phyloP scores from a whole-genome alignment of 2,329 filamentous ascomycete species.

The Thelonectria blattea region DNA sequence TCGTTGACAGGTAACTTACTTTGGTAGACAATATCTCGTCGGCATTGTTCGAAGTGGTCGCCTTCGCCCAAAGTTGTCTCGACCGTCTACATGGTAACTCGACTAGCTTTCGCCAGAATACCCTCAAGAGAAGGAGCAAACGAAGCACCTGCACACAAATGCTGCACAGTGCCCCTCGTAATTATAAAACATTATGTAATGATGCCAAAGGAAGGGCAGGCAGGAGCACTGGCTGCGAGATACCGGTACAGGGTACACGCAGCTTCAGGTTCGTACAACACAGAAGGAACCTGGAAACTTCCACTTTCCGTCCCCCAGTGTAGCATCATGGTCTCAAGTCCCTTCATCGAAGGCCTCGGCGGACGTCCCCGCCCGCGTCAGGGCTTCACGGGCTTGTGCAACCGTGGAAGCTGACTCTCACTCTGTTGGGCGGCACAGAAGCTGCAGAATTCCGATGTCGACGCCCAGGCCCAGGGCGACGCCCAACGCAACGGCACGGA shows the following conservation, averaged over 20 bases:
- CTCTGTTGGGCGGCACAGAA: neutral
- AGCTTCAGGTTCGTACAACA: slow-evolving; percentile 4
- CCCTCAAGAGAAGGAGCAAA: no score
- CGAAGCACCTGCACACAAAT: no score
- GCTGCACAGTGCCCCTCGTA: no score
- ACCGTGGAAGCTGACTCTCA: slow-evolving; percentile 3
- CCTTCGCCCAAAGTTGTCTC: no score
- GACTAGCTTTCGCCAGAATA: no score
- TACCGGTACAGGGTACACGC: neutral
- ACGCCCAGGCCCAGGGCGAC: neutral
- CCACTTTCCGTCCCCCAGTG: neutral
- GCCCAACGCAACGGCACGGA: neutral
- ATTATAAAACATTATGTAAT: no score
- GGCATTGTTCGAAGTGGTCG: no score
- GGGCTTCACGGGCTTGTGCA: slow-evolving; percentile 2
- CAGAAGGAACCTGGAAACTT: slow-evolving; percentile 12
- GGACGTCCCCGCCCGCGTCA: slow-evolving; percentile 7
- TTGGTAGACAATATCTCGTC: no score
- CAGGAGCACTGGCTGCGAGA: neutral
- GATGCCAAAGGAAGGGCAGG: neutral
- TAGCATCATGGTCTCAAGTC: neutral
- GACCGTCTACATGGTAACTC: no score
- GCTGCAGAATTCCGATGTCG: slow-evolving; percentile 1
- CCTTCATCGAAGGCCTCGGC: slow-evolving; percentile 17
- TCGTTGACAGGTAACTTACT: no score